Conservation (phyloP, 2,329 filamentous ascomycete species). For the Cryphonectria japonica region DNA sequence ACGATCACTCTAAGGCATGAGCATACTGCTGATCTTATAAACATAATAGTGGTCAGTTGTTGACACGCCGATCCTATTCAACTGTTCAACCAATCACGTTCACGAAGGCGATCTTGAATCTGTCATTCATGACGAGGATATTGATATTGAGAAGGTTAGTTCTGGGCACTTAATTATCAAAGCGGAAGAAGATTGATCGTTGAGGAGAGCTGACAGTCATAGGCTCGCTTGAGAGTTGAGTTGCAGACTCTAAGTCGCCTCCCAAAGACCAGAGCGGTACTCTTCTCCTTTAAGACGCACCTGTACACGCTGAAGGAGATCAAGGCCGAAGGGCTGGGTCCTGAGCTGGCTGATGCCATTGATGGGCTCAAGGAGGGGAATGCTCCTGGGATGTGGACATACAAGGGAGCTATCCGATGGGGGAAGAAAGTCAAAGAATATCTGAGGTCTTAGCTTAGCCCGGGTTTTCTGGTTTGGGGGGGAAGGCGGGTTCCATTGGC, state of each 20-base stretch:
- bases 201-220: neutral
- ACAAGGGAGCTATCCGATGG: slow-evolving; percentile 56
- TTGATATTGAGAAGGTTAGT: slow-evolving; percentile 45
- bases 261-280: slow-evolving; percentile 48
- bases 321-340: slow-evolving; percentile 53
- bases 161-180: neutral
- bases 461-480: no score
- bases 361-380: slow-evolving; percentile 56
- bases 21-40: slow-evolving; percentile 9
- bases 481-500: no score
- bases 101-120: slow-evolving; percentile 37
- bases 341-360: slow-evolving; percentile 54
- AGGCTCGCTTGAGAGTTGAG: slow-evolving; percentile 51
- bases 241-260: slow-evolving; percentile 56
- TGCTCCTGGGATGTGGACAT: slow-evolving; percentile 56
- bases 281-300: slow-evolving; percentile 63
- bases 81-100: slow-evolving; percentile 43
- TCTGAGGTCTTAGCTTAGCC: slow-evolving; percentile 40
- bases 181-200: neutral
- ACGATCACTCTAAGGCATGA: neutral
- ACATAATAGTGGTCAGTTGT: slow-evolving; percentile 52
- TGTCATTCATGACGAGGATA: slow-evolving; percentile 40
- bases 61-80: slow-evolving; percentile 47
- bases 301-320: slow-evolving; percentile 53
- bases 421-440: slow-evolving; percentile 51